A percentile compares a stretch with the other conserved stretches of the same genome.
Conservation (phyloP, 495 filamentous ascomycete species). For the Aspergillus sclerotioniger region DNA sequence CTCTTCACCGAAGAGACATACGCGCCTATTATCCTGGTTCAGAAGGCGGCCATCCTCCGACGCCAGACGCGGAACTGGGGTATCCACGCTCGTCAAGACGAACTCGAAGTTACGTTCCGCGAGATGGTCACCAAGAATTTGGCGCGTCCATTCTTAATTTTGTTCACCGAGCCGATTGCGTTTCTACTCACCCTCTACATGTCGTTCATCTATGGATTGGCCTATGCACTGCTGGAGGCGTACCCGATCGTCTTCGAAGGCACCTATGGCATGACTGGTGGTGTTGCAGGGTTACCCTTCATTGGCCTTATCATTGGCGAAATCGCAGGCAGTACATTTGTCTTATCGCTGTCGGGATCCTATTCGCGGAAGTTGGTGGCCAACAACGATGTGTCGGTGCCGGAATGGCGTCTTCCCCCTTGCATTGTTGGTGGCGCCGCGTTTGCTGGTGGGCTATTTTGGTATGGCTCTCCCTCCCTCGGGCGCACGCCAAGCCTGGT, state of each 20-base stretch:
- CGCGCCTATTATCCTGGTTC: constrained; percentile 33
- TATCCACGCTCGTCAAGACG: constrained; percentile 48
- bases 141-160: constrained; percentile 39
- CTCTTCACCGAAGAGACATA: constrained; percentile 38
- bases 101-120: constrained; percentile 36
- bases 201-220: constrained; percentile 40
- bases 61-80: constrained; percentile 44
- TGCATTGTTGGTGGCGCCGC: constrained; percentile 48
- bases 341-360: constrained; percentile 22
- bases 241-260: constrained; percentile 34
- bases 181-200: constrained; percentile 42
- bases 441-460: constrained; percentile 52
- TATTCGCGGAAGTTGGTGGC: constrained; percentile 27
- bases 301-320: constrained; percentile 33
- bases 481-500: not conserved
- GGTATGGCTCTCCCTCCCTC: constrained; percentile 26
- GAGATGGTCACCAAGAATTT: constrained; percentile 41
- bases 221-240: constrained; percentile 32
- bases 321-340: constrained; percentile 21
- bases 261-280: constrained; percentile 28
- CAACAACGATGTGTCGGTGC: constrained; percentile 27
- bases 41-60: constrained; percentile 40
- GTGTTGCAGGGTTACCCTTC: constrained; percentile 30
- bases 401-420: constrained; percentile 36
- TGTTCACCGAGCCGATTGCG: constrained; percentile 45